Conservation (phyloP, 805 yeast species). For the Torulaspora franciscae region DNA sequence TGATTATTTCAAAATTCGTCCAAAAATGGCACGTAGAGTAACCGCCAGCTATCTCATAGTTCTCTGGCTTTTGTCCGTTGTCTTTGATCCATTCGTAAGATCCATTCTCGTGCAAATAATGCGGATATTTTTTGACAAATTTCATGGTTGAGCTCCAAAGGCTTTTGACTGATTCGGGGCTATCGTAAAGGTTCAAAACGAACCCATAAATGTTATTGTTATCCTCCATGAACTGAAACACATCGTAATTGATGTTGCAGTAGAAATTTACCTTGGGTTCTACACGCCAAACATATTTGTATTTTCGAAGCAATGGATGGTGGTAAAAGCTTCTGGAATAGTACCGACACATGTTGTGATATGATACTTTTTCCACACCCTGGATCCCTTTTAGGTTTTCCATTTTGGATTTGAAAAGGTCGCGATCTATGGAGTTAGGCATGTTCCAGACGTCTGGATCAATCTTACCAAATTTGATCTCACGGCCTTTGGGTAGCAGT, state of each 20-base stretch:
- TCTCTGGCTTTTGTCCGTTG: constrained; percentile 48
- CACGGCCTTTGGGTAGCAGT: constrained; percentile 40
- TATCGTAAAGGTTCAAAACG: constrained; percentile 63
- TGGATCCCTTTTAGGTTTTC: constrained; percentile 46
- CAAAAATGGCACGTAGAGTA: constrained; percentile 76
- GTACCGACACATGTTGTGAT: constrained; percentile 83
- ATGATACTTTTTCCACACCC: constrained; percentile 57
- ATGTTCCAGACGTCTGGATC: constrained; percentile 51
- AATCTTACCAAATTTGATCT: constrained; percentile 43
- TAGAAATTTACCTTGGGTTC: constrained; percentile 70
- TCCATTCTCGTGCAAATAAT: constrained; percentile 54
- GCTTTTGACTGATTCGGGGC: constrained; percentile 55
- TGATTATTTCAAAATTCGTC: constrained; percentile 84
- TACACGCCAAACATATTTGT: constrained; percentile 72
- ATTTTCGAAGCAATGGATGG: constrained; percentile 56
- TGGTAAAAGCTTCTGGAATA: constrained; percentile 62
- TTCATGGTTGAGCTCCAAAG: constrained; percentile 68
- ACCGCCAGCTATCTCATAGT: constrained; percentile 40
- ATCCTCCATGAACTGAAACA: constrained; percentile 65
- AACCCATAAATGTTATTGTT: constrained; percentile 71
- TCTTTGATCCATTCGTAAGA: constrained; percentile 61
- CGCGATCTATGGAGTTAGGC: constrained; percentile 52
- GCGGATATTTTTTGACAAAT: constrained; percentile 51
- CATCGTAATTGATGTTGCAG: constrained; percentile 69
- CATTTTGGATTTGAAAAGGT: constrained; percentile 40